phyloP scores from a whole-genome alignment of 441 rosid species.

The Pelargonium myrrhifolium region DNA sequence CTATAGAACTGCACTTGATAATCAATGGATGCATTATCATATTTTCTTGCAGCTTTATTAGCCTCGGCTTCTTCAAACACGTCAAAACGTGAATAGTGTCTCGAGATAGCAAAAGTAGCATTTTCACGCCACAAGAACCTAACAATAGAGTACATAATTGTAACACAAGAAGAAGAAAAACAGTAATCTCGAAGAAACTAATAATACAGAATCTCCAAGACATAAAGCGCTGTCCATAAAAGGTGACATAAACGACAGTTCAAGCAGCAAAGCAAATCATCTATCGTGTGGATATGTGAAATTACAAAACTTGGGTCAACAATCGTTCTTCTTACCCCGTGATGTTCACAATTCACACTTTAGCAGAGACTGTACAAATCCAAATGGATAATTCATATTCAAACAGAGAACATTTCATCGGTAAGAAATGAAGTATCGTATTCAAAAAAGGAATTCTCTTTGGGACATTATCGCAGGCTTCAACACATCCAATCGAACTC shows the following conservation, averaged over 20 bases:
- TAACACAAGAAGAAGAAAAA: neutral
- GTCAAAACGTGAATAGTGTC: slow-evolving; percentile 76
- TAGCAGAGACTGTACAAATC: neutral
- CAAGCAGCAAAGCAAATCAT: too few species aligned
- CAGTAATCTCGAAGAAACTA: too few species aligned
- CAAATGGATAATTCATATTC: neutral
- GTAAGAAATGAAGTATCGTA: neutral
- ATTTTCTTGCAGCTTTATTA: slow-evolving; percentile 81
- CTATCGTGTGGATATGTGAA: neutral
- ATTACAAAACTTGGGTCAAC: neutral
- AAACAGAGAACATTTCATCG: neutral
- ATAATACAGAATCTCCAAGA: too few species aligned
- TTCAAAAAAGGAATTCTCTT: neutral
- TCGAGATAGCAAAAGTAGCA: slow-evolving; percentile 68
- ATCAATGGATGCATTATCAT: slow-evolving; percentile 67
- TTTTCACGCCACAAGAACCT: slow-evolving; percentile 80
- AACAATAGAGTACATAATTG: neutral
- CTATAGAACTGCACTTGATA: slow-evolving; percentile 67
- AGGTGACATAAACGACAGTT: too few species aligned
- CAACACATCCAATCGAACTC: slow-evolving; percentile 3
- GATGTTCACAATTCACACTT: neutral
- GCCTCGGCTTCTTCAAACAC: slow-evolving; percentile 83
- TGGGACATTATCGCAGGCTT: neutral
- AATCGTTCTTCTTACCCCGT: too few species aligned
- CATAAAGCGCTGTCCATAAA: too few species aligned